Percentiles rank a stretch among this genome's conserved stretches.
Evolutionary conservation across 768 basidiomycete genomes (phyloP).

Genomic region (Pisolithus sp.): DNA sequence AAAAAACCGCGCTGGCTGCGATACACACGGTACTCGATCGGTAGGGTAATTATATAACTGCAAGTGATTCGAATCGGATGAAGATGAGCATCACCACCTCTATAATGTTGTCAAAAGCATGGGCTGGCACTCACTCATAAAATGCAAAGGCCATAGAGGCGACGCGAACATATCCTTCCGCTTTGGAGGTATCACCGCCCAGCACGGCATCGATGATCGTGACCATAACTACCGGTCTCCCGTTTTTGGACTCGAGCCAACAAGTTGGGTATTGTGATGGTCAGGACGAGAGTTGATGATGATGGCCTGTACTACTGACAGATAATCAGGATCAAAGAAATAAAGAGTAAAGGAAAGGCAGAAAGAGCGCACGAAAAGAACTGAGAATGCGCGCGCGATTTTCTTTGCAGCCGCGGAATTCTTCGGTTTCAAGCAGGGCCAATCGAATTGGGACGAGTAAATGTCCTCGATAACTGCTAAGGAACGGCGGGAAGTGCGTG

Average conservation of each 20-base stretch:
- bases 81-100: not conserved
- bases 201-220: not conserved
- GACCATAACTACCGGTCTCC: not conserved
- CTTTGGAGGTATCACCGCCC: not conserved
- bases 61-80: not conserved
- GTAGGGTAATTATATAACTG: constrained; percentile 29
- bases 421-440: not conserved
- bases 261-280: too few relatives aligned
- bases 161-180: constrained; percentile 30
- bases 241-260: too few relatives aligned
- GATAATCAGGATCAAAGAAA: too few relatives aligned
- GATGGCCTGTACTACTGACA: too few relatives aligned
- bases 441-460: not conserved
- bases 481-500: not conserved
- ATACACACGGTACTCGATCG: constrained; percentile 29
- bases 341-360: not conserved
- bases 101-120: not conserved
- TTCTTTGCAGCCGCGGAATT: not conserved
- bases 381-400: not conserved
- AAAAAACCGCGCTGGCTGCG: constrained; percentile 20
- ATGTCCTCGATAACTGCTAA: not conserved
- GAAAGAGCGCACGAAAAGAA: not conserved
- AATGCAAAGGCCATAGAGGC: constrained; percentile 31
- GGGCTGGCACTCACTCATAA: constrained; percentile 29
- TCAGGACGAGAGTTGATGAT: too few relatives aligned